Conservation (phyloP, 1,284 basidiomycete genomes). For the Heliocybe sulcata region DNA sequence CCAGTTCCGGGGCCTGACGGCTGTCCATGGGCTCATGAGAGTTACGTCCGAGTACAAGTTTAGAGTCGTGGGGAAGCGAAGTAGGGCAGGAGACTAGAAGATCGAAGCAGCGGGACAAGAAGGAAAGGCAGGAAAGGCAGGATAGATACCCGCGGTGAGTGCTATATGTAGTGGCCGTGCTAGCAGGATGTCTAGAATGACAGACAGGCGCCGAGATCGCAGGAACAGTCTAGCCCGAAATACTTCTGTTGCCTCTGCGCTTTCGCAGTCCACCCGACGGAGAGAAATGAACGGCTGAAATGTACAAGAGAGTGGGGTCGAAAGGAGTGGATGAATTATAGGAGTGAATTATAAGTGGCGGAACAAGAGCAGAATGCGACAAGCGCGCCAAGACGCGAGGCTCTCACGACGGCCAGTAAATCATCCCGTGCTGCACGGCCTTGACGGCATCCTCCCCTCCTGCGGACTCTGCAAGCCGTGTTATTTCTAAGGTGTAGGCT, state of each 20-base stretch:
- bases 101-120: not conserved
- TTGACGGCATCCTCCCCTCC: not conserved
- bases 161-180: not conserved
- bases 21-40: not conserved
- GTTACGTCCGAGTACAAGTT: not conserved
- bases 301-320: not conserved
- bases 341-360: not conserved
- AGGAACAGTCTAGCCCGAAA: not conserved
- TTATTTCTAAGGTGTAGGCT: no score
- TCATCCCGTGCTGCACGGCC: not conserved
- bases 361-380: not conserved
- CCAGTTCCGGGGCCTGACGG: not conserved
- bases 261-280: not conserved
- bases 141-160: not conserved
- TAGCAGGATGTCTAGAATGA: not conserved
- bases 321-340: not conserved
- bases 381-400: not conserved
- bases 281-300: not conserved
- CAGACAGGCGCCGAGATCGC: conserved; percentile 1
- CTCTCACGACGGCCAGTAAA: not conserved
- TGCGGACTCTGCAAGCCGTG: not conserved
- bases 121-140: not conserved
- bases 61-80: not conserved
- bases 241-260: not conserved
- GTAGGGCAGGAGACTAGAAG: not conserved